Evolutionary conservation across 352 stramenopile genomes (phyloP), one percentile per base, ranked within the genome.

Genomic region (Aphanomyces stellatus): DNA sequence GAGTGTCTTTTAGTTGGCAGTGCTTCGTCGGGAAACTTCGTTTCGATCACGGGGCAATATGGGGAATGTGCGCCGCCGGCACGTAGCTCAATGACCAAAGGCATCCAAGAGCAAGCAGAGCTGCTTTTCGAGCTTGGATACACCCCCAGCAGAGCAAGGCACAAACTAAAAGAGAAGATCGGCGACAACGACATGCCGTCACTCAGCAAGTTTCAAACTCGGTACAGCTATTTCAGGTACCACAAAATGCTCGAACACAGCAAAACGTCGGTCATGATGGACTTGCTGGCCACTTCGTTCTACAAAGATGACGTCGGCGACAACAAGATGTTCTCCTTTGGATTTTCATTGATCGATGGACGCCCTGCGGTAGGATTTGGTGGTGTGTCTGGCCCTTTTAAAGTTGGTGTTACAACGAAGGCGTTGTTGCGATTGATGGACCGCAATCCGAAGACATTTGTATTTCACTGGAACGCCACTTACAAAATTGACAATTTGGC

Each of bases 401-500:
- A 19, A 17, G 30, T 56, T 56, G 49, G 49, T 56, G 49, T 56
- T 19, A 56, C 49, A 11, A 56, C 49, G 13, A 56, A 37, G 25
- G n/a, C 17, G 25, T 22, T 56, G 13, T 19, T 56, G 13, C 49
- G n/a, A 11, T 19, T n/a, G 22, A 30, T 56, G 30, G 19, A 37
- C 25, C 25, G 30, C 11, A 22, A 56, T 22, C 49, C 49, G 25
- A 56, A 22, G 11, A 56, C 25, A 17, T 56, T 37, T 56, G n/a
- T 56, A 19, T 56, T 56, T 56, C 49, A 56, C 49, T 56, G 49
- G 49, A 19, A 56, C n/a, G 49, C 49, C 30, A 56, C 49, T n/a
- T 56, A 56, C 30, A 56, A 56, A 19, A 46, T 46, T 19, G n/a
- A 2, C 37, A n/a, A 11, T 46, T n/a, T n/a, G 24, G 49, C 24